Evolutionary conservation across 345 rosid species (phyloP).

Genomic region (Syzygium oleosum): DNA sequence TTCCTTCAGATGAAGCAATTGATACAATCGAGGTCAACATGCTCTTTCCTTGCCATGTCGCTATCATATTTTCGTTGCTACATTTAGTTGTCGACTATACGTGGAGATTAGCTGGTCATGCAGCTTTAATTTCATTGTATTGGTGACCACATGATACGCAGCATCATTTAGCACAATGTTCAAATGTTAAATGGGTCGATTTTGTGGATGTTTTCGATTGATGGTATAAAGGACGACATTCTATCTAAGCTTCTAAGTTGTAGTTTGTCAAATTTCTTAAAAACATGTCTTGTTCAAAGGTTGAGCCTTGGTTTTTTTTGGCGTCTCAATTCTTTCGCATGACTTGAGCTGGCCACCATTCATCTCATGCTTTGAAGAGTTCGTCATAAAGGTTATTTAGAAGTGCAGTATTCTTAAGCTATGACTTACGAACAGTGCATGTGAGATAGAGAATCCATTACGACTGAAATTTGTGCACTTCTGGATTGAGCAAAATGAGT

Average conservation of each 20-base stretch:
- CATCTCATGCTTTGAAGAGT: neutral
- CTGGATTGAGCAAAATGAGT: neutral
- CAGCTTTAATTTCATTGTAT: neutral
- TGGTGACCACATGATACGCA: neutral
- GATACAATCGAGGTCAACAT: conserved; percentile 67
- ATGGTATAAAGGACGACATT: too few relatives aligned
- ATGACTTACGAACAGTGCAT: neutral
- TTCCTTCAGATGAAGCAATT: conserved; percentile 58
- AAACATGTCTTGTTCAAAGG: neutral
- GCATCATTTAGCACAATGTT: neutral
- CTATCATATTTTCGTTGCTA: neutral
- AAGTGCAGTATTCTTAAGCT: neutral
- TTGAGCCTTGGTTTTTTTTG: too few relatives aligned
- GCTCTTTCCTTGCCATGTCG: neutral
- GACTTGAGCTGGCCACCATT: neutral
- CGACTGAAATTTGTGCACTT: neutral
- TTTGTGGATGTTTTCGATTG: too few relatives aligned
- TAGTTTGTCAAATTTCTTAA: too few relatives aligned
- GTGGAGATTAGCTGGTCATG: neutral
- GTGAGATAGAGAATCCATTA: neutral
- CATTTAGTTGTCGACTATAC: neutral
- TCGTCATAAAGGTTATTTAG: neutral
- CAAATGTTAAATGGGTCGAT: too few relatives aligned
- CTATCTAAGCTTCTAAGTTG: too few relatives aligned
- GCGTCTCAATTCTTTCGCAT: neutral